A percentile compares a stretch with the other conserved stretches of the same genome.
Evolutionary conservation across 192 early-diverging fungal species (phyloP).

Genomic region (Coemansia aciculifera): DNA sequence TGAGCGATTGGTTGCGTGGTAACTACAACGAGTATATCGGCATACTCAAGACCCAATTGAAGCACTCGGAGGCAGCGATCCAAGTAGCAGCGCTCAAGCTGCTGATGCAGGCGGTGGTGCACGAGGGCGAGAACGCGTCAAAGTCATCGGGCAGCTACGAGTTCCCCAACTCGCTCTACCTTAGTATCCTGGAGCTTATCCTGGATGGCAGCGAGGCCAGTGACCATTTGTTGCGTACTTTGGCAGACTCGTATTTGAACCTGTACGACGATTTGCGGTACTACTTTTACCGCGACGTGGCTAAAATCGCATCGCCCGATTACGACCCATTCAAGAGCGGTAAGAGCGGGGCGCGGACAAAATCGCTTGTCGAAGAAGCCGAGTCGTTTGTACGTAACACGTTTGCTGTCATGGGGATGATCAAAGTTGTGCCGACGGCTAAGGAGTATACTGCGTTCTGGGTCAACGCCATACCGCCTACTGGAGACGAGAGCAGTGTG

Average conservation of each 20-base stretch:
- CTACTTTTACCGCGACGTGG: slow-evolving; percentile 74
- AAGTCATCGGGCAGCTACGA: slow-evolving; percentile 45
- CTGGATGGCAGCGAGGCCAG: slow-evolving; percentile 61
- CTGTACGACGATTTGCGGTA: slow-evolving; percentile 82
- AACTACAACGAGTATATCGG: slow-evolving; percentile 72
- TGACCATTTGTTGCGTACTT: slow-evolving; percentile 61
- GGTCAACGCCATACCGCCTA: slow-evolving; percentile 16
- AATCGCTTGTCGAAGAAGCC: slow-evolving; percentile 29
- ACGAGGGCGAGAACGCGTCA: slow-evolving; percentile 58
- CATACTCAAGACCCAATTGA: slow-evolving; percentile 56
- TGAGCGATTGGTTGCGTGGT: slow-evolving; percentile 74
- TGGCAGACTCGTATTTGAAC: slow-evolving; percentile 73
- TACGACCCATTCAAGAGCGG: slow-evolving; percentile 47
- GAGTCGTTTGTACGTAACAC: slow-evolving; percentile 58
- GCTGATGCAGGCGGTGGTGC: slow-evolving; percentile 67
- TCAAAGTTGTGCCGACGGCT: slow-evolving; percentile 62
- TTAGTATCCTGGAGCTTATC: slow-evolving; percentile 57
- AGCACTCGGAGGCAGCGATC: slow-evolving; percentile 66
- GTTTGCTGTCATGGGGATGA: slow-evolving; percentile 60
- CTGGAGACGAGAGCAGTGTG: slow-evolving; percentile 25
- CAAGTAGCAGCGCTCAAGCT: slow-evolving; percentile 77
- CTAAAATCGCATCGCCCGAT: slow-evolving; percentile 41
- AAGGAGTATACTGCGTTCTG: slow-evolving; percentile 65
- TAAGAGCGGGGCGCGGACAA: slow-evolving; percentile 1
- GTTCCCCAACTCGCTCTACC: slow-evolving; percentile 74